Conservation (phyloP, 352 stramenopile genomes). For the Phytophthora syringae region DNA sequence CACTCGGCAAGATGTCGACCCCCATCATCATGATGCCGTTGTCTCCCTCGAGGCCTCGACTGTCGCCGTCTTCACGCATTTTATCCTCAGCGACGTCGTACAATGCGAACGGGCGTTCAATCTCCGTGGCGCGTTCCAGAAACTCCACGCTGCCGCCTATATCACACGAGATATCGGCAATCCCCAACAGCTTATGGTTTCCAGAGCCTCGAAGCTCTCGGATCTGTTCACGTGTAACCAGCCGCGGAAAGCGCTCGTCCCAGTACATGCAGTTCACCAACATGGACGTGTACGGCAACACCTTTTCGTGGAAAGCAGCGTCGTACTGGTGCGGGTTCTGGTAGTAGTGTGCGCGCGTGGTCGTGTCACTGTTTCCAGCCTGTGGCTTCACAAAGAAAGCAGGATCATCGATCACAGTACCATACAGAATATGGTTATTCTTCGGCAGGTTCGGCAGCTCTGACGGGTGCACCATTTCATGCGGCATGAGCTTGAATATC, state of each 20-base stretch:
- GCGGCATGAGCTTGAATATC: constrained; percentile 94
- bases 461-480: constrained; percentile 92
- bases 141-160: constrained; percentile 95
- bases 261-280: constrained; percentile 98
- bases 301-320: constrained; percentile 88
- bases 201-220: constrained; percentile 58
- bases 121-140: constrained; percentile 92
- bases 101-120: constrained; percentile 94
- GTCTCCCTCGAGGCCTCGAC: constrained; percentile 39
- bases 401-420: constrained; percentile 75
- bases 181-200: constrained; percentile 89
- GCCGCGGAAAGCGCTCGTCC: constrained; percentile 93
- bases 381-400: constrained; percentile 73
- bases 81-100: constrained; percentile 84
- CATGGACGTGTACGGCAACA: constrained; percentile 92
- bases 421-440: constrained; percentile 73
- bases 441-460: constrained; percentile 83
- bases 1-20: constrained; percentile 96
- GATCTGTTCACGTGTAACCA: constrained; percentile 93
- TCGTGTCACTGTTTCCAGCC: constrained; percentile 24
- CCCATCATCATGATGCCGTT: constrained; percentile 94
- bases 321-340: constrained; percentile 92
- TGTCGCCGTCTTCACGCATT: constrained; percentile 74
- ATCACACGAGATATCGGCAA: constrained; percentile 97
- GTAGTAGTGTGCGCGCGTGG: constrained; percentile 89